Conservation (phyloP, 768 basidiomycete species). For the Lactarius psammicola region DNA sequence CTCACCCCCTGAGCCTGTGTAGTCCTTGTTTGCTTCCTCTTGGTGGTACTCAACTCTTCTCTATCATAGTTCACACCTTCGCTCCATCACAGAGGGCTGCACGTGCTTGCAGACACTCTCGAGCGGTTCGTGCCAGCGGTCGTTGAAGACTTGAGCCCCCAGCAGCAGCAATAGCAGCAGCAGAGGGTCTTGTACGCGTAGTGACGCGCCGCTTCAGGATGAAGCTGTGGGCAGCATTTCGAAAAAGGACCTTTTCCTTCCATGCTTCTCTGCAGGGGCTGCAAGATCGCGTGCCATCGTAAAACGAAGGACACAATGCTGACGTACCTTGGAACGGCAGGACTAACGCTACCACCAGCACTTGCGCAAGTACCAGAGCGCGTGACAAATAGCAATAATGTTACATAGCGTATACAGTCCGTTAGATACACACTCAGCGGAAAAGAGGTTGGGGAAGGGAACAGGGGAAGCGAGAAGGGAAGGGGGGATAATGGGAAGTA, state of each 20-base stretch:
- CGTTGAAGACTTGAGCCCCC: not conserved
- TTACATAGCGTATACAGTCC: constrained; percentile 26
- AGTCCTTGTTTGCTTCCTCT: not conserved
- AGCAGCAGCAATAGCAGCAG: not conserved
- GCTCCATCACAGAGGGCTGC: not conserved
- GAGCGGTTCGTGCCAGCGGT: not conserved
- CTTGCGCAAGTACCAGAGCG: not conserved
- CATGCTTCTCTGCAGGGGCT: not conserved
- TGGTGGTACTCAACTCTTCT: not conserved
- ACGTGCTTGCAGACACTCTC: not conserved
- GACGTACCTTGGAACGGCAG: not conserved
- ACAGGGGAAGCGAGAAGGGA: not conserved
- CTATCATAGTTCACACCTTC: not conserved
- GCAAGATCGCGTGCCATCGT: not conserved
- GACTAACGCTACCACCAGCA: not conserved
- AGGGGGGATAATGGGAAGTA: not conserved
- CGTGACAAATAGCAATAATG: constrained; percentile 25
- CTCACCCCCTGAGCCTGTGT: too few relatives aligned
- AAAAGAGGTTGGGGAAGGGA: not conserved
- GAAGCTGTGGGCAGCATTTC: not conserved
- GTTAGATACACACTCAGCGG: constrained; percentile 19
- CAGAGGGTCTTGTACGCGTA: not conserved
- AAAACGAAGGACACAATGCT: not conserved
- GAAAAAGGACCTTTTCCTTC: not conserved
- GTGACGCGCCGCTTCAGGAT: not conserved